A percentile compares a stretch with the other conserved stretches of the same genome.
Conservation (phyloP, 1,284 basidiomycete genomes). For the Irpex rosettiformis region DNA sequence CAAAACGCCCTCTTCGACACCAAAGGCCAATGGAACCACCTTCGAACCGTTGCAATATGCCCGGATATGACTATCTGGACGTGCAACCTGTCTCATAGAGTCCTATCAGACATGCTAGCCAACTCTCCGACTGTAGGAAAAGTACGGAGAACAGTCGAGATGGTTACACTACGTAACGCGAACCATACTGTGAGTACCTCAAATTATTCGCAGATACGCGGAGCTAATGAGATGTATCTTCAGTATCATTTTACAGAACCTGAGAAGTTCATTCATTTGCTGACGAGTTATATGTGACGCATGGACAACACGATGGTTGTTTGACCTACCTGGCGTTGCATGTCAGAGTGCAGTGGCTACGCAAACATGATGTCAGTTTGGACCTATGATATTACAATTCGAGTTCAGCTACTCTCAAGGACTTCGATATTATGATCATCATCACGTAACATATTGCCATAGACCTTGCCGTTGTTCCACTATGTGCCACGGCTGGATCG, state of each 20-base stretch:
- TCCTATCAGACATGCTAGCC: neutral
- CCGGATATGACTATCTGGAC: neutral
- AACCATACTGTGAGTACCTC: neutral
- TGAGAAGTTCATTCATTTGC: neutral
- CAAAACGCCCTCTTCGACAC: constrained; percentile 10
- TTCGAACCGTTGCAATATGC: constrained; percentile 12
- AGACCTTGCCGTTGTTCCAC: no score
- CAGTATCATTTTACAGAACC: neutral
- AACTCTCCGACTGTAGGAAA: neutral
- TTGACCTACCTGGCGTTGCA: no score
- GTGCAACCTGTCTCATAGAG: neutral
- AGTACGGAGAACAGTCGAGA: neutral
- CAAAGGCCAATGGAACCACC: constrained; percentile 6
- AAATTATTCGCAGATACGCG: no score
- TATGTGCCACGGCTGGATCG: no score
- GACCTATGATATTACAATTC: no score
- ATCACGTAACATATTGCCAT: no score
- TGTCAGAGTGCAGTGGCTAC: no score
- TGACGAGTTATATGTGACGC: neutral
- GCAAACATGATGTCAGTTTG: no score
- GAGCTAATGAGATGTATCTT: no score
- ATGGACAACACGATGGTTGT: no score
- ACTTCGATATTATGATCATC: no score
- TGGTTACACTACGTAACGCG: neutral
- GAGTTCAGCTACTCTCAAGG: no score